Conservation (phyloP, 1,284 basidiomycete species). For the Meripilus lineatus region DNA sequence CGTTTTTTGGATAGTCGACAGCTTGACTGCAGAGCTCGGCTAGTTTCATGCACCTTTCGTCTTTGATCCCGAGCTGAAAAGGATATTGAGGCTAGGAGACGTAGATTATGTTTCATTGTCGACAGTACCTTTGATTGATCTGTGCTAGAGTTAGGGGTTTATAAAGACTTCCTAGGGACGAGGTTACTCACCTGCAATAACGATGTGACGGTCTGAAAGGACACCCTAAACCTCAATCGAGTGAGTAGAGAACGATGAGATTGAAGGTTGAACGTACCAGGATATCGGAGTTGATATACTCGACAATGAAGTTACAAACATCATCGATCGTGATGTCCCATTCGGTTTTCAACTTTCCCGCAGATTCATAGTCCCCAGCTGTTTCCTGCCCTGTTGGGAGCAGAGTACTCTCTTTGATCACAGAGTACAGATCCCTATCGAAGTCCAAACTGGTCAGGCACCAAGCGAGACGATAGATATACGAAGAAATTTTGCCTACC, state of each 20-base stretch:
- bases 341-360: slow-evolving; percentile 35
- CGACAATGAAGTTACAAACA: slow-evolving; percentile 77
- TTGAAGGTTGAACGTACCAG: slow-evolving; percentile 38
- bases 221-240: slow-evolving; percentile 43
- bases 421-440: slow-evolving; percentile 31
- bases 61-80: slow-evolving; percentile 57
- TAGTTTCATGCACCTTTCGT: slow-evolving; percentile 56
- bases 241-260: not conserved
- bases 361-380: slow-evolving; percentile 51
- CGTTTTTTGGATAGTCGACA: slow-evolving; percentile 75
- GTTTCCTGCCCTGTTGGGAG: slow-evolving; percentile 43
- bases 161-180: too few species aligned
- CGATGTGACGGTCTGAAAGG: slow-evolving; percentile 62
- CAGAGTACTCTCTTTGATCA: slow-evolving; percentile 37
- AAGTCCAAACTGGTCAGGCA: not conserved
- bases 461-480: not conserved
- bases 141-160: too few species aligned
- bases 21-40: slow-evolving; percentile 63
- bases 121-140: slow-evolving; percentile 55
- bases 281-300: slow-evolving; percentile 79
- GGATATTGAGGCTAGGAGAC: not conserved
- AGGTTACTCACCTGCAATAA: slow-evolving; percentile 65
- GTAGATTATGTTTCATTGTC: not conserved
- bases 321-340: slow-evolving; percentile 64
- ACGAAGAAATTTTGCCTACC: slow-evolving; percentile 37